Conservation (phyloP, 495 filamentous ascomycete species). For the Xeromyces bisporus region DNA sequence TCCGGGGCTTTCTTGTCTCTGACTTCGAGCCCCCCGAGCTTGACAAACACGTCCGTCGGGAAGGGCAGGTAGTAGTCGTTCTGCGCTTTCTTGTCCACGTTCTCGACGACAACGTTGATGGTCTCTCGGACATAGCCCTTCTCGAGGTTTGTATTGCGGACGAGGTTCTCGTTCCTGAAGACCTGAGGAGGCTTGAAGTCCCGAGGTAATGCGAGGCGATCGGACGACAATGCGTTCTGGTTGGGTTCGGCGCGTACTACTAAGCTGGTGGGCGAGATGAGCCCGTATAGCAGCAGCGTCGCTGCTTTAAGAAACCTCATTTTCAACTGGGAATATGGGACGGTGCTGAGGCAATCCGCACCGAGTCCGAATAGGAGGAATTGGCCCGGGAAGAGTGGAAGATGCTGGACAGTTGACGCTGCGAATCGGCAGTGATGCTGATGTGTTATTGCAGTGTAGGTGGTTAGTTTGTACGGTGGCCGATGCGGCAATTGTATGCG, state of each 20-base stretch:
- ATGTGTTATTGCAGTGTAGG: constrained; percentile 20
- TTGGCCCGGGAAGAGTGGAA: constrained; percentile 7
- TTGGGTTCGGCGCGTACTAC: constrained; percentile 21
- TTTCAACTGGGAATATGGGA: constrained; percentile 13
- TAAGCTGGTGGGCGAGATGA: constrained; percentile 20
- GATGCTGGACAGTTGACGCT: constrained; percentile 10
- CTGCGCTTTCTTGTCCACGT: constrained; percentile 58
- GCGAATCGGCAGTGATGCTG: no score
- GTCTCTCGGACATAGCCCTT: constrained; percentile 79
- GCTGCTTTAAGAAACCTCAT: constrained; percentile 29
- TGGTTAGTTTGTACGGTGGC: constrained; percentile 19
- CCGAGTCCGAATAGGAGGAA: constrained; percentile 9
- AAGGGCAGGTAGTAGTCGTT: constrained; percentile 82
- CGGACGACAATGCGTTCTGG: constrained; percentile 1
- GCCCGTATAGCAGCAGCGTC: constrained; percentile 23
- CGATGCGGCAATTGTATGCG: constrained; percentile 20
- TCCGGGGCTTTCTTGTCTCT: constrained; percentile 69
- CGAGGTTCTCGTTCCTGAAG: constrained; percentile 80
- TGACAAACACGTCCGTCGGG: constrained; percentile 50
- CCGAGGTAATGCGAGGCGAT: constrained; percentile 26
- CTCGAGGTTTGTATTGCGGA: constrained; percentile 80
- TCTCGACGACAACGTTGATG: constrained; percentile 89
- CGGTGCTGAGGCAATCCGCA: constrained; percentile 10
- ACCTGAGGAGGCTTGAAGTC: constrained; percentile 75
- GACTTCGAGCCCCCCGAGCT: constrained; percentile 74